Base-by-base conservation (phyloP, 176 grass and related monocot genomes). In the Avena atlantica region DNA sequence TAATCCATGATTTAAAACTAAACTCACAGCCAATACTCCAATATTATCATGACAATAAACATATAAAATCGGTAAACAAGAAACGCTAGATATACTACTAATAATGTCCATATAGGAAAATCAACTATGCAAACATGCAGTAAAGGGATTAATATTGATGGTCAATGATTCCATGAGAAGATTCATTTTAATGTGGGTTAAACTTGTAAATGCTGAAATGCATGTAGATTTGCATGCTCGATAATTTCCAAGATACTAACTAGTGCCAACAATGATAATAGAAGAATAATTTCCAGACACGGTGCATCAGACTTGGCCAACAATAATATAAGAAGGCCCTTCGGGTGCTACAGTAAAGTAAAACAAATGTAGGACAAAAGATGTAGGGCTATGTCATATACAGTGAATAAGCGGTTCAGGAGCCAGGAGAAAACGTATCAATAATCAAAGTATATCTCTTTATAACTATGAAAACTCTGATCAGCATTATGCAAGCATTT, bases 1-100 rank as follows among this genome's bases (percentile, higher is more conserved):
- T 4, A 59, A 63, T 74, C 8, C 8, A 78, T 13, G 31, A 21
- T 86, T 74, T 63, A 40, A 73, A 19, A 80, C 56, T 81, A 45
- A 72, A 69, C 52, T 45, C 17, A 47, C 19, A 73, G 29, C 12
- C 57, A 50, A 42, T 52, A 51, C 19, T 57, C 12, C 27, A 73
- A 42, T 74, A 63, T 5, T 47, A 73, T 40, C 13, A 2, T 64
- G 55, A 47, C 11, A 37, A 55, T 48, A n/a, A 73, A 63, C 55
- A 52, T 17, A 42, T 19, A 50, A 13, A 51, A 74, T 27, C 1
- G 6, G 4, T 53, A 52, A 70, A 23, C 65, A 53, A 85, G 7
- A 47, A 44, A 42, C 0, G 2, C 12, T 63, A 65, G 60, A 85
- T 49, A 25, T 17, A 76, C 44, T 4, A 7, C 17, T 63, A 84